A percentile compares a stretch with the other conserved stretches of the same genome.
Conservation (phyloP, 805 yeast genomes). For the Cyberlindnera petersonii region DNA sequence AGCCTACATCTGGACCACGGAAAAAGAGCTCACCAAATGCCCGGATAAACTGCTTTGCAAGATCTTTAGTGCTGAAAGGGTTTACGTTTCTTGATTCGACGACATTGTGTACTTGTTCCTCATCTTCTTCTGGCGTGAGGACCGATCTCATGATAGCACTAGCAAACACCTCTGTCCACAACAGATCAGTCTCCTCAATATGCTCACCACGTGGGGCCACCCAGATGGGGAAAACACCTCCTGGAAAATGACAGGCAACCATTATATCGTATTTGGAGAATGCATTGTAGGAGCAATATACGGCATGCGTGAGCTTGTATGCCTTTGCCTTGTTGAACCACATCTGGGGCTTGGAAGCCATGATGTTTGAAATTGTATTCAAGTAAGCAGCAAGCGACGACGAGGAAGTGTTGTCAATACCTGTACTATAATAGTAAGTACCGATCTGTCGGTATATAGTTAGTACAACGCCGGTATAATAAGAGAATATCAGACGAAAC, state of each 20-base stretch:
- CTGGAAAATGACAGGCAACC: conserved; percentile 73
- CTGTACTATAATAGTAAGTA: conserved; percentile 69
- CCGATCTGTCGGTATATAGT: conserved; percentile 39
- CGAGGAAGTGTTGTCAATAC: conserved; percentile 70
- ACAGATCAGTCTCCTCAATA: conserved; percentile 43
- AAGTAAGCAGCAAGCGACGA: conserved; percentile 76
- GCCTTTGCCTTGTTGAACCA: conserved; percentile 78
- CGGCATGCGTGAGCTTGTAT: conserved; percentile 68
- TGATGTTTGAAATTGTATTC: conserved; percentile 61
- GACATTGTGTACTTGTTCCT: conserved; percentile 62
- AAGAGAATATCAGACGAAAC: not conserved
- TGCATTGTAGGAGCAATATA: conserved; percentile 70
- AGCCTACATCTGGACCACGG: conserved; percentile 66
- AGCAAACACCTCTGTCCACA: conserved; percentile 52
- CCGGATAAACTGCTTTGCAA: conserved; percentile 51
- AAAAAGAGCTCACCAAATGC: conserved; percentile 65
- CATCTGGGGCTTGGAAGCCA: conserved; percentile 57
- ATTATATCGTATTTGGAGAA: conserved; percentile 65
- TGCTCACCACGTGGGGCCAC: conserved; percentile 45
- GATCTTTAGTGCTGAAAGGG: conserved; percentile 54
- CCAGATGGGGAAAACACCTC: conserved; percentile 55
- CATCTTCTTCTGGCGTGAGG: conserved; percentile 67
- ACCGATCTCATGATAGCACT: conserved; percentile 73
- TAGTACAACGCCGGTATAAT: conserved; percentile 6
- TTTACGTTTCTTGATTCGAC: conserved; percentile 83